Base-by-base conservation (phyloP, 75 land plant genomes). In the Isoetes taiwanensis region DNA sequence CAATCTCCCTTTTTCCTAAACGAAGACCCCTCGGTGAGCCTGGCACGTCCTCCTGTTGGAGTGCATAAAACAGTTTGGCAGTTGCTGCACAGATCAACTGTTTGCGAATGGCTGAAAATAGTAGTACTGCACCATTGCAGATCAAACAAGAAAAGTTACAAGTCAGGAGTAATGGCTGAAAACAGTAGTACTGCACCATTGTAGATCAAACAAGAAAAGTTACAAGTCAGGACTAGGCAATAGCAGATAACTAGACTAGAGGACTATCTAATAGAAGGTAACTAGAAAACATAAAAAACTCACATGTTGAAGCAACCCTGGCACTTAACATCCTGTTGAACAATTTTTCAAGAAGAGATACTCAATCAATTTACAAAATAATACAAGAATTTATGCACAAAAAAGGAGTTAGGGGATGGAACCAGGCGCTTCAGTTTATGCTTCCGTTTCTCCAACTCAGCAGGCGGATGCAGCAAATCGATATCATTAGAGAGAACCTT, bases 341-440 rank as follows among this genome's bases (percentile, higher is more conserved):
- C 0, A 1, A 50, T 14, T 25, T 31, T 55, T 5, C 8, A 5
- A 37, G 54, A 17, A 37, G 4, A 37, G n/a, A 58, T 58, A 9
- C 6, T n/a, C n/a, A 23, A 55, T 3, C 32, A 30, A n/a, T n/a
- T n/a, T n/a, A n/a, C n/a, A n/a, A n/a, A n/a, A n/a, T n/a, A n/a
- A n/a, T n/a, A n/a, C n/a, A n/a, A n/a, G 16, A 4, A 16, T 46
- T 9, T 14, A 16, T 9, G 0, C 89, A 84, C 82, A 75, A 84
- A 84, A 66, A 78, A 84, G 6, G 89, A 84, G 48, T 84, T 82
- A 5, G 88, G 88, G 19, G 88, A 82, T 34, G 77, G 88, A 6
- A 84, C 86, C 26, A 84, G 79, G 39, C 89, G 74, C 61, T 84
- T 84, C 42, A 82, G 69, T 68, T 84, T 84, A 78, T 85, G 90